phyloP scores from a whole-genome alignment of 1,139 yeast genomes.

The Waltiozyma sp. region DNA sequence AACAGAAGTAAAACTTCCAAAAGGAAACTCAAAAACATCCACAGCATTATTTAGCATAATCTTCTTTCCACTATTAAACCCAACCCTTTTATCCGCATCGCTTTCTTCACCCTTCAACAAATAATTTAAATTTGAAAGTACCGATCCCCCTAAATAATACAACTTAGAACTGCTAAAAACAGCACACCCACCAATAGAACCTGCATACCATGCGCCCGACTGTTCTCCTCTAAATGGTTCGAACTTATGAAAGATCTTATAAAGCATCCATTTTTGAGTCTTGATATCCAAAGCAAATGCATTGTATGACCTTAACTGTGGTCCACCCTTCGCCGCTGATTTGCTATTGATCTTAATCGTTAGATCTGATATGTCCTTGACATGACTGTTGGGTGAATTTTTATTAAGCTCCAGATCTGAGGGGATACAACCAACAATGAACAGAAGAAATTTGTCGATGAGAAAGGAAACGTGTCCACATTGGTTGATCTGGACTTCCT shows the following conservation, averaged over 20 bases:
- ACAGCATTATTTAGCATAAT: not conserved
- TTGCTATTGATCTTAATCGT: not conserved
- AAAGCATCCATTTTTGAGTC: not conserved
- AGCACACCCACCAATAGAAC: not conserved
- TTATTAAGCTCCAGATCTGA: not conserved
- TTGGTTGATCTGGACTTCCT: not conserved
- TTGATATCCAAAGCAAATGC: not conserved
- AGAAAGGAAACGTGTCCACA: not conserved
- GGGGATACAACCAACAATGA: not conserved
- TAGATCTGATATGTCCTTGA: not conserved
- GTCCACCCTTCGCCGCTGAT: not conserved
- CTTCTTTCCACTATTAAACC: not conserved
- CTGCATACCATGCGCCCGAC: not conserved
- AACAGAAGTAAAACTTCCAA: not conserved
- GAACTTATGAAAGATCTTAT: not conserved
- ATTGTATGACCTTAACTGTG: not conserved
- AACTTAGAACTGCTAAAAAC: not conserved
- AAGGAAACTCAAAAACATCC: not conserved
- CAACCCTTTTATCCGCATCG: not conserved
- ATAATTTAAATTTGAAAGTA: not conserved
- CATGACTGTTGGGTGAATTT: not conserved
- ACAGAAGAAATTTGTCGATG: not conserved
- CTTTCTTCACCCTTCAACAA: not conserved
- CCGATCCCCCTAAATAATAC: not conserved
- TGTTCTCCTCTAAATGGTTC: not conserved